Evolutionary conservation across 176 grass and related monocot genomes (phyloP).

Genomic region (Zizania latifolia): DNA sequence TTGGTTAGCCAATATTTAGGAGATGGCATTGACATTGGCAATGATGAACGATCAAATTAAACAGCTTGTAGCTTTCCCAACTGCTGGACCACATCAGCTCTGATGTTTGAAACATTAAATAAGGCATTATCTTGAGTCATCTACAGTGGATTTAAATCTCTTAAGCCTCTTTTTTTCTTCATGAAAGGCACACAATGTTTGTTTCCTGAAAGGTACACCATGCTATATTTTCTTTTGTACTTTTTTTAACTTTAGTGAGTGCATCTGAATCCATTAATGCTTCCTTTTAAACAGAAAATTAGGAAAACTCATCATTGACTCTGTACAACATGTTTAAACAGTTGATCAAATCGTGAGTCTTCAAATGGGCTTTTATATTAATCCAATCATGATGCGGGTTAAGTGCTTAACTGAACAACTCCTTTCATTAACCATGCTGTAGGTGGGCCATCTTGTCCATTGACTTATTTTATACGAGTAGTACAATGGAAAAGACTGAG

Average conservation of each 20-base stretch:
- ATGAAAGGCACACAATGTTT: no score
- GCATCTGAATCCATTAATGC: constrained; percentile 17
- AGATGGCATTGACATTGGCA: neutral
- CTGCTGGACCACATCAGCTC: constrained; percentile 22
- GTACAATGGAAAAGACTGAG: neutral
- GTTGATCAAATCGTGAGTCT: neutral
- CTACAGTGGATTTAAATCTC: neutral
- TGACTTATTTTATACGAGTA: constrained; percentile 2
- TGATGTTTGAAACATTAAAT: constrained; percentile 15
- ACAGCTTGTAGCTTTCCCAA: neutral
- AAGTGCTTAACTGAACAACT: neutral
- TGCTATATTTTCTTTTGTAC: constrained; percentile 12
- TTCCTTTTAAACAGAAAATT: constrained; percentile 27
- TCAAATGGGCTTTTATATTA: constrained; percentile 10
- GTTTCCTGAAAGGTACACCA: neutral
- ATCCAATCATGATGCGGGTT: neutral
- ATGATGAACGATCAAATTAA: constrained; percentile 15
- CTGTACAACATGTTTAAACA: neutral
- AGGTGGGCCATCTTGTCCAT: neutral
- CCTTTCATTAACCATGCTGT: neutral
- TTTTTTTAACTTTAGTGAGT: neutral
- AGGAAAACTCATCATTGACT: neutral
- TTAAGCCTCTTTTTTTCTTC: no score
- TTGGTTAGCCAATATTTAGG: no score
- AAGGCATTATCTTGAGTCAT: constrained; percentile 7